Evolutionary conservation across 2,329 filamentous ascomycete species (phyloP).

Genomic region (Arthroderma sp.): DNA sequence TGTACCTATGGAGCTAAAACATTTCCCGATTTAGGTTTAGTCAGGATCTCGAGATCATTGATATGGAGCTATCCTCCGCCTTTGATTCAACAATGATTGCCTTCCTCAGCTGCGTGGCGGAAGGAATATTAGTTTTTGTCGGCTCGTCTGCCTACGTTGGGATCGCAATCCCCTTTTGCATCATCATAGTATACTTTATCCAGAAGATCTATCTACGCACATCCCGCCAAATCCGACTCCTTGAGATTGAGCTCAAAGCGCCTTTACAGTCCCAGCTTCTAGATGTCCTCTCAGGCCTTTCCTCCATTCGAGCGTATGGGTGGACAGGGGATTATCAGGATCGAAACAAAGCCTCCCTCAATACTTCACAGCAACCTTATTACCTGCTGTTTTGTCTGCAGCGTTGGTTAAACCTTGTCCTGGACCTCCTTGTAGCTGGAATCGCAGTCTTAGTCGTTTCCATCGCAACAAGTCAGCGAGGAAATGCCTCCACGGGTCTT

Average conservation of each 20-base stretch:
- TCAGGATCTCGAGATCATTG: constrained; percentile 1
- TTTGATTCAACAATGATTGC: not conserved
- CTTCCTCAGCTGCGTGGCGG: constrained; percentile 12
- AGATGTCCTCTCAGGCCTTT: constrained; percentile 17
- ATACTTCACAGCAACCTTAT: constrained; percentile 24
- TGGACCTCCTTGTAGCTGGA: constrained; percentile 29
- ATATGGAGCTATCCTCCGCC: not conserved
- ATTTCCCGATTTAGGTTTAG: not conserved
- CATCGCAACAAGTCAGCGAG: constrained; percentile 19
- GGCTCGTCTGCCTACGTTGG: constrained; percentile 20
- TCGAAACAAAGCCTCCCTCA: constrained; percentile 21
- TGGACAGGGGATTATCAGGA: constrained; percentile 12
- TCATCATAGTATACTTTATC: constrained; percentile 19
- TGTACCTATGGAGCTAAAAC: not conserved
- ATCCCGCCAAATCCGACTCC: constrained; percentile 33
- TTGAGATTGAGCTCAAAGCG: constrained; percentile 34
- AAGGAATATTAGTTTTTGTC: constrained; percentile 18
- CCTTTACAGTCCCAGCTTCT: constrained; percentile 32
- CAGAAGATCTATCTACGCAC: constrained; percentile 35
- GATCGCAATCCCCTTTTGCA: constrained; percentile 18
- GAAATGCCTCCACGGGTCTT: constrained; percentile 19
- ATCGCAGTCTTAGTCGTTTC: constrained; percentile 29
- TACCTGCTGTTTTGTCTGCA: constrained; percentile 28
- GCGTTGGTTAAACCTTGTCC: constrained; percentile 29
- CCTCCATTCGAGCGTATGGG: constrained; percentile 14